Base-by-base conservation (phyloP, 192 early-diverging fungal genomes). In the Ramicandelaber brevisporus region DNA sequence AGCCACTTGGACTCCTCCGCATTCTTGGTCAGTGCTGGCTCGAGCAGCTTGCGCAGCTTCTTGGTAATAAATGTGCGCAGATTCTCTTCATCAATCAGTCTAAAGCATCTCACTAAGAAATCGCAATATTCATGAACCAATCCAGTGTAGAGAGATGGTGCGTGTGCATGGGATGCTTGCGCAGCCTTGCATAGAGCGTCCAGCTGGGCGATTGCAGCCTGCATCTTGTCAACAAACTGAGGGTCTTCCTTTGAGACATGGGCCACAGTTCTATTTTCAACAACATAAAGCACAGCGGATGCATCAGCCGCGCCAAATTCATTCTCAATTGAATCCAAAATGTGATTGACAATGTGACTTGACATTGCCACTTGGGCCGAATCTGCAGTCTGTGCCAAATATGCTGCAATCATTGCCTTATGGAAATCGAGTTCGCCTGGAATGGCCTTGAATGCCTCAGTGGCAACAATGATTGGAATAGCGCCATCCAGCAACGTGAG, bases 381-480 rank as follows among this genome's bases (percentile, higher is more conserved):
- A 1, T 43, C 50, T 10, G 59, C 44, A 27, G 74, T 79, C 20
- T 55, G 31, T 11, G 38, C 30, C 31, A 60, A 68, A 11, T 87
- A 50, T 9, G 68, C 54, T 12, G 77, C 29, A 40, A 87, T 78
- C 35, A 58, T 49, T n/a, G n/a, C n/a, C 9, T 63, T 49, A 14
- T 84, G 66, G 54, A 95, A 87, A 0, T 49, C 34, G 18, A 87
- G 53, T 27, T 77, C 64, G 17, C 50, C 33, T 2, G 80, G 72
- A 26, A 81, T 68, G 5, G 63, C 65, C 28, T 59, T 41, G 29
- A 90, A 70, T 16, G 82, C 89, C 44, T 83, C 84, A 17, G 55
- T 49, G 36, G 61, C 85, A 6, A 90, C 65, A 14, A 74, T 59
- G 26, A 55, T 57, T 0, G 78, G 72, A 12, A 96, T 59, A 6